Evolutionary conservation across 176 grass and related monocot species (phyloP).

Genomic region (Oryza meyeriana): DNA sequence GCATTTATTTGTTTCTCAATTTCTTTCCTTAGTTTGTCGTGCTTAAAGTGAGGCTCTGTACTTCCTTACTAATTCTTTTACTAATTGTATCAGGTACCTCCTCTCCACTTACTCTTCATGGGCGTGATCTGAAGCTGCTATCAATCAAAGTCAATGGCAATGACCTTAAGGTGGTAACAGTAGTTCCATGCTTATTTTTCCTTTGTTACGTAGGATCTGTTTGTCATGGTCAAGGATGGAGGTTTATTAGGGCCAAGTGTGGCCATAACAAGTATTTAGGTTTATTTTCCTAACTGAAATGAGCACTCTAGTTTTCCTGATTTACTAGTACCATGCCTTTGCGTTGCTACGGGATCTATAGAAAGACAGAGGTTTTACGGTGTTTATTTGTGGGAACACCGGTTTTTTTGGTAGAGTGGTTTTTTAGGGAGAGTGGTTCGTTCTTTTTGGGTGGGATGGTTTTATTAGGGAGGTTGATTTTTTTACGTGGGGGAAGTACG

Average conservation of each 20-base stretch:
- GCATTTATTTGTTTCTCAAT: slow-evolving; percentile 10
- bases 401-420: too few relatives aligned
- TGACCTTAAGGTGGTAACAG: slow-evolving; percentile 61
- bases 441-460: too few relatives aligned
- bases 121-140: slow-evolving; percentile 79
- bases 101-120: slow-evolving; percentile 78
- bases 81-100: slow-evolving; percentile 45
- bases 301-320: not conserved
- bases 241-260: not conserved
- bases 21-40: slow-evolving; percentile 19
- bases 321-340: too few relatives aligned
- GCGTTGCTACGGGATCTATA: too few relatives aligned
- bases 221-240: not conserved
- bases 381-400: too few relatives aligned
- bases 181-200: not conserved
- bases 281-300: not conserved
- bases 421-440: too few relatives aligned
- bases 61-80: slow-evolving; percentile 16
- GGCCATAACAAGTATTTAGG: not conserved
- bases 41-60: not conserved
- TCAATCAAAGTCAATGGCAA: slow-evolving; percentile 85
- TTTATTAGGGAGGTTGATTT: too few relatives aligned
- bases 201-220: not conserved
- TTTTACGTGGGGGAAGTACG: too few relatives aligned
- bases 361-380: too few relatives aligned